A percentile compares a stretch with the other conserved stretches of the same genome.
Evolutionary conservation across 768 basidiomycete species (phyloP).

Genomic region (Agaricus blazei): DNA sequence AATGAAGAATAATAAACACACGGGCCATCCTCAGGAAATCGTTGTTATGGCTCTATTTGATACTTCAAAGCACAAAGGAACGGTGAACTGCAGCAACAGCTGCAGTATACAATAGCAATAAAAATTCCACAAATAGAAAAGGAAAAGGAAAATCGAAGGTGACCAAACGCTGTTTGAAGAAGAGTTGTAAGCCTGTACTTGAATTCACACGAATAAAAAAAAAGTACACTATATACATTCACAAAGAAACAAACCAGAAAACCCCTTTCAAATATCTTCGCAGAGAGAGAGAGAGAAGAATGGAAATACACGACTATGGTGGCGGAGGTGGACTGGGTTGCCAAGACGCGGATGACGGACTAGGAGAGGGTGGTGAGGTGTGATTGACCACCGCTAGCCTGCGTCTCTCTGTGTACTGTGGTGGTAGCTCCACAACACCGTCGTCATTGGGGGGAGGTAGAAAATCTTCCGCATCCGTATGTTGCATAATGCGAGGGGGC

Average conservation of each 20-base stretch:
- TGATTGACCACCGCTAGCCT: slow-evolving; percentile 15
- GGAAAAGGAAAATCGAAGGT: not conserved
- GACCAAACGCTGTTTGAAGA: not conserved
- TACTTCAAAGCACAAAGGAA: not conserved
- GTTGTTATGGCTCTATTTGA: not conserved
- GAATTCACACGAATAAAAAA: not conserved
- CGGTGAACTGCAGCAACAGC: not conserved
- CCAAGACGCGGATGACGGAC: not conserved
- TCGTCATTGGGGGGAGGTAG: slow-evolving; percentile 35
- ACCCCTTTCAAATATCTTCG: not conserved
- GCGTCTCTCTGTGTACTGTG: slow-evolving; percentile 59
- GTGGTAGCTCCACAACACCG: slow-evolving; percentile 70
- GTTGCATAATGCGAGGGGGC: slow-evolving; percentile 55
- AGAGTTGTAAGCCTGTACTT: not conserved
- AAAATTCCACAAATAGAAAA: not conserved
- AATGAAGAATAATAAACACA: not conserved
- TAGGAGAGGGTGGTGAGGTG: slow-evolving; percentile 1
- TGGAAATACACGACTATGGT: not conserved
- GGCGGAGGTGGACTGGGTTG: not conserved
- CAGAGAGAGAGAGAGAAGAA: not conserved
- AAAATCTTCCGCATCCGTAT: slow-evolving; percentile 64
- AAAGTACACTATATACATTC: not conserved
- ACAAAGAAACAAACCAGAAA: not conserved
- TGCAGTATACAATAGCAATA: slow-evolving; percentile 1
- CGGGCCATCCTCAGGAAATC: no score